Base-by-base conservation (phyloP, 352 stramenopile species). In the Blastocystis sp. region DNA sequence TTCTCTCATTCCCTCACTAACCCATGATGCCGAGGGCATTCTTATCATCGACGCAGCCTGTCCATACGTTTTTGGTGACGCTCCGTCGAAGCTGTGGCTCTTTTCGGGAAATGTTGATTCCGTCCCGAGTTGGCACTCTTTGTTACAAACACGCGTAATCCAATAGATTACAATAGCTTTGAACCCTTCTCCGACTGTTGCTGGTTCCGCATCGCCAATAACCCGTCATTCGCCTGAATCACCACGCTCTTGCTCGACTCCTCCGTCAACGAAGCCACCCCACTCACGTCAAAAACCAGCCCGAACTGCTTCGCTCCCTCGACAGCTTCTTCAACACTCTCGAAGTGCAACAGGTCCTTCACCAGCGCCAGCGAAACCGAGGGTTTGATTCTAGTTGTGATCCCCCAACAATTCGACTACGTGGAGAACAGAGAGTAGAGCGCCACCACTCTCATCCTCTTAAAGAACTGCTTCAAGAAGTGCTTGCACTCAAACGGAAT, bases 381-480 rank as follows among this genome's bases (percentile, higher is more conserved):
- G 19, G 74, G 74, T 67, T 85, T 85, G 21, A 85, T 50, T 35
- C 74, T 85, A 69, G 31, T n/a, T 78, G 41, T 45, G 21, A 62
- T 59, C 0, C 50, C 61, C 55, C 6, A 19, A 6, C 1, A 13
- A 62, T 37, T 45, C 26, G 12, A 21, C 16, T 50, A 85, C 74
- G 74, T 85, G n/a, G 41, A 45, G 33, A 85, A 67, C n/a, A 85
- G 21, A 41, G 13, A 59, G 1, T 70, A 69, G 3, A 85, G 37
- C 21, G 74, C 74, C 24, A 51, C 45, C 21, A 41, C 29, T 1
- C 74, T 26, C 61, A 70, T 26, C 26, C 74, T 26, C n/a, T 39
- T 29, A 37, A 85, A 85, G 60, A 85, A 85, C n/a, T 67, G 74
- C 37, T 37, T 85, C 74, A 85, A 70, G 31, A 85, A 85, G 55